Evolutionary conservation across 2,329 filamentous ascomycete species (phyloP).

Genomic region (Neurospora sp.): DNA sequence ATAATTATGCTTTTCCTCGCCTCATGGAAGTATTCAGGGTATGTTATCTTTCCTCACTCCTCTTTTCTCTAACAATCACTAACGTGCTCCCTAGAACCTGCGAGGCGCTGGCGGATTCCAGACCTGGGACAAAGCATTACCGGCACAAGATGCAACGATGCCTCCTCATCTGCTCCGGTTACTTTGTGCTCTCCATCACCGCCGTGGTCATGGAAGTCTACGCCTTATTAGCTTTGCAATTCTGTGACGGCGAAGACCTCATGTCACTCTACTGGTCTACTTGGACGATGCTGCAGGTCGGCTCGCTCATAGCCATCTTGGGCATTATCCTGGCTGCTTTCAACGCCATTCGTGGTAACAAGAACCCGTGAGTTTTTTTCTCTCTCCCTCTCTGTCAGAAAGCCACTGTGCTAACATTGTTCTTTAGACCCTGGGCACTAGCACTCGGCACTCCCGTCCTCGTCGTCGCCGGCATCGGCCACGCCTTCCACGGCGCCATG

Average conservation of each 20-base stretch:
- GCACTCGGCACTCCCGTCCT: conserved; percentile 50
- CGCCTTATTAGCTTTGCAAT: conserved; percentile 42
- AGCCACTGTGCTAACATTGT: neutral
- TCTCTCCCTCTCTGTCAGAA: conserved; percentile 1
- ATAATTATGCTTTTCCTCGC: conserved; percentile 27
- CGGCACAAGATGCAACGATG: conserved; percentile 28
- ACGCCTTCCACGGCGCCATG: conserved; percentile 33
- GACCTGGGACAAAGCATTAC: conserved; percentile 22
- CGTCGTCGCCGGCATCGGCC: conserved; percentile 44
- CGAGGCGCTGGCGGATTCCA: conserved; percentile 16
- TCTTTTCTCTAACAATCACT: neutral
- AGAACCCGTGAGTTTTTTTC: conserved; percentile 37
- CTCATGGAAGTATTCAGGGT: conserved; percentile 29
- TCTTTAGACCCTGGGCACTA: conserved; percentile 41
- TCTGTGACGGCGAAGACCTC: conserved; percentile 50
- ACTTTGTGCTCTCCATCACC: conserved; percentile 33
- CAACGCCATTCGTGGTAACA: conserved; percentile 37
- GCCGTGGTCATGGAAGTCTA: conserved; percentile 46
- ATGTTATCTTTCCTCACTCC: neutral
- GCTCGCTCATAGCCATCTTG: conserved; percentile 46
- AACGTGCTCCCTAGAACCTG: conserved; percentile 21
- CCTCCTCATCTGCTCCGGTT: conserved; percentile 32
- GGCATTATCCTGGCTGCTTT: conserved; percentile 45
- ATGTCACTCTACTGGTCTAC: conserved; percentile 52
- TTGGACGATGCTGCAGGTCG: conserved; percentile 50